Conservation (phyloP, 345 rosid genomes). For the Dipteronia sinensis region DNA sequence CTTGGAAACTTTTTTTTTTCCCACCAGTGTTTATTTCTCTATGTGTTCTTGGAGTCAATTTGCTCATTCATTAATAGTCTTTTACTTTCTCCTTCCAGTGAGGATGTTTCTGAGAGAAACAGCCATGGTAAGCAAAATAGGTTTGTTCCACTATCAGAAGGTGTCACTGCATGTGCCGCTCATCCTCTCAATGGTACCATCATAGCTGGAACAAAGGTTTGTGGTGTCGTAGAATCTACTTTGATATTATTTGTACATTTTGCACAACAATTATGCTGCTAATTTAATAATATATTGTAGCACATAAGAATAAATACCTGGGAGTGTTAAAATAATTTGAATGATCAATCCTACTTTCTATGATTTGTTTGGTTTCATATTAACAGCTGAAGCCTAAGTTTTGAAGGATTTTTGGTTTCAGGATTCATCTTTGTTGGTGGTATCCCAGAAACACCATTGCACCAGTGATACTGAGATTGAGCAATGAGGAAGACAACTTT, state of each 20-base stretch:
- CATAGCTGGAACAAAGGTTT: slow-evolving; percentile 86
- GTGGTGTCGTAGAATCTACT: slow-evolving; percentile 17
- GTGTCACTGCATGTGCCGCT: slow-evolving; percentile 64
- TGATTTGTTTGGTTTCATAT: background rate
- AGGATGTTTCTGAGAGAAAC: slow-evolving; percentile 34
- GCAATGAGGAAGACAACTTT: background rate
- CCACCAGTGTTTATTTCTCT: background rate
- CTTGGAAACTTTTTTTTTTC: background rate
- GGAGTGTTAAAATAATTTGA: too few species aligned
- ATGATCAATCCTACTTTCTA: background rate
- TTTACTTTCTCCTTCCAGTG: slow-evolving; percentile 34
- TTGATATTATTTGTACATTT: background rate
- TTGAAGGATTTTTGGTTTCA: slow-evolving; percentile 39
- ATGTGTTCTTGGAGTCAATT: background rate
- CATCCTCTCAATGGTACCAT: slow-evolving; percentile 79
- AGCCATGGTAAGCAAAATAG: slow-evolving; percentile 49
- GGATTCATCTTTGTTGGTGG: slow-evolving; percentile 60
- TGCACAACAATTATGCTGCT: background rate
- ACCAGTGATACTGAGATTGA: slow-evolving; percentile 24
- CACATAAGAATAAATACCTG: background rate
- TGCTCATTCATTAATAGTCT: background rate
- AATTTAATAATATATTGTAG: background rate
- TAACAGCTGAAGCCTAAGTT: background rate
- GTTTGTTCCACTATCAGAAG: slow-evolving; percentile 73
- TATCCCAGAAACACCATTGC: slow-evolving; percentile 47